phyloP scores from a whole-genome alignment of 495 filamentous ascomycete genomes.

The Cercophora samala region DNA sequence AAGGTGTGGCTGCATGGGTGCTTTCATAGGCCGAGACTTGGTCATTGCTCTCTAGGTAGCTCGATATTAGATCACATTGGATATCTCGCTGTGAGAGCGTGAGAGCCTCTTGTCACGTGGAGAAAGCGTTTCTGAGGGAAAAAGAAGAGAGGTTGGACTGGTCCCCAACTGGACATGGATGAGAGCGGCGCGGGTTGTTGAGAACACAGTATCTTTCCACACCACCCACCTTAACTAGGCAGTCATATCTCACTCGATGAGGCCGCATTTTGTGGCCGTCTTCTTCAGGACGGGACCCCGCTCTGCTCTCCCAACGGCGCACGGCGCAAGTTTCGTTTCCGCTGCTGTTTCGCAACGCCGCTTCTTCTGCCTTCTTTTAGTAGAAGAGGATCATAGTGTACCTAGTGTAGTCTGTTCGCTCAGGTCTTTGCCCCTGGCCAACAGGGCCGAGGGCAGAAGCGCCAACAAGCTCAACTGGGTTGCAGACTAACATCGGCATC shows the following conservation, averaged over 20 bases:
- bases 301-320: slow-evolving; percentile 11
- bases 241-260: slow-evolving; percentile 13
- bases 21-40: neutral
- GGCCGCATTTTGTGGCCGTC: slow-evolving; percentile 7
- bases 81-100: neutral
- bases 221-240: too few species aligned
- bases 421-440: slow-evolving; percentile 16
- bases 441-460: slow-evolving; percentile 1
- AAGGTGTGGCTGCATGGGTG: slow-evolving; percentile 19
- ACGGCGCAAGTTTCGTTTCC: slow-evolving; percentile 5
- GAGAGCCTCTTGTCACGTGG: neutral
- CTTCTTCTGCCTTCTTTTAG: slow-evolving; percentile 13
- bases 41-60: neutral
- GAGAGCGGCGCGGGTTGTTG: slow-evolving; percentile 7
- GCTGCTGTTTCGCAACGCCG: slow-evolving; percentile 8
- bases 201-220: slow-evolving; percentile 2
- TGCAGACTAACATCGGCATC: neutral
- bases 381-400: slow-evolving; percentile 1
- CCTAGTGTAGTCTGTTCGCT: neutral
- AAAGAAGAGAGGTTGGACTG: slow-evolving; percentile 1
- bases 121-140: too few species aligned
- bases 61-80: neutral
- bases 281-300: slow-evolving; percentile 9
- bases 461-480: slow-evolving; percentile 9
- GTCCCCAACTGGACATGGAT: slow-evolving; percentile 1